Evolutionary conservation across 1,139 yeast species (phyloP), one percentile per base, ranked within the genome.

Genomic region (Suhomyces guaymorum): DNA sequence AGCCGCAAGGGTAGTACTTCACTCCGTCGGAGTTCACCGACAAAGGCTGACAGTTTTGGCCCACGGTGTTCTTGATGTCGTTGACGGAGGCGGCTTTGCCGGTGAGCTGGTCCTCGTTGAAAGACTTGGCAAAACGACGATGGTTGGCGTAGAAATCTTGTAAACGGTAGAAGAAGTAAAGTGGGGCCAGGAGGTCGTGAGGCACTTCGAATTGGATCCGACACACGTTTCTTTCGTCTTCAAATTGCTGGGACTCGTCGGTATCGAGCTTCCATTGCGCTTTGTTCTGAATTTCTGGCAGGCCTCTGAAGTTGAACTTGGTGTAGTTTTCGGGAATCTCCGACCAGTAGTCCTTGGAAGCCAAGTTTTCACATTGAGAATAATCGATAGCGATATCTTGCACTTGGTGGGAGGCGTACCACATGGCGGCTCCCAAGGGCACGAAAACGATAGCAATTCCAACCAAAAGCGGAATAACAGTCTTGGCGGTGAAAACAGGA

Each of bases 131-230:
- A 59, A 76, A 92, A 53, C 97, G 80, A 58, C 98, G 82, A 62
- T 92, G 98, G 63, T 92, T 92, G 37, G 95, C 95, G 59, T 84
- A 79, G 59, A 92, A 92, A 48, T 84, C 81, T 43, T 89, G 81
- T 48, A 92, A 63, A 49, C 87, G 73, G 70, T 92, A 92, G 59
- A 82, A 88, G 46, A 88, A 62, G 52, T 75, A 88, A 25, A 90
- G 77, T 4, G 96, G 94, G 2, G 83, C 80, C 28, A 82, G 80
- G 58, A 92, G 68, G 28, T 75, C 78, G 33, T 77, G 67, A 15
- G 96, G 94, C n/a, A 86, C 73, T 34, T 79, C 74, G 55, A 92
- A 90, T 59, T 86, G 88, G 37, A 92, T 61, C 39, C 75, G 69
- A 58, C 97, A 90, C n/a, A 82, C 76, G 26, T 70, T 72, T 42